Percentiles rank a stretch among this genome's conserved stretches.
These are phyloP conservation scores for Sugiyamaella boreocaroliniensis DNA, from an alignment of 805 yeast genomes.

Conservation along the genomic window DNA sequence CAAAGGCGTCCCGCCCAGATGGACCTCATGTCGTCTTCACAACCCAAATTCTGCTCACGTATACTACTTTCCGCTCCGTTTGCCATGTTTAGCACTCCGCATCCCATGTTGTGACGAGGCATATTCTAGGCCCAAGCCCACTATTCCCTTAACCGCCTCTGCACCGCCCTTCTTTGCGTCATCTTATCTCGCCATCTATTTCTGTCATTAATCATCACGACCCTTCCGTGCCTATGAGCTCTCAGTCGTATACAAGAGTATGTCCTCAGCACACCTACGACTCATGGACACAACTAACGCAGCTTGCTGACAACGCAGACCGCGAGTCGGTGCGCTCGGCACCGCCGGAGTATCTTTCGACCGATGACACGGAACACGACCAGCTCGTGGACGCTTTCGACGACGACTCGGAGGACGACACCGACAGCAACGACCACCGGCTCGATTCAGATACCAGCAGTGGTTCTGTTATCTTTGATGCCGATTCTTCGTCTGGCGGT, in stretches of 20 bases:
- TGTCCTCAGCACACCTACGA: background rate
- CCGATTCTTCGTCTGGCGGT: background rate
- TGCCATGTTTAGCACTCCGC: too few relatives aligned
- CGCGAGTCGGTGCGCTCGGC: background rate
- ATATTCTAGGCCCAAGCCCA: background rate
- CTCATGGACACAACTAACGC: background rate
- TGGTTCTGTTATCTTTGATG: background rate
- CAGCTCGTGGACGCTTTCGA: constrained; percentile 3
- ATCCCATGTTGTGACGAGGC: too few relatives aligned
- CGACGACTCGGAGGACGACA: constrained; percentile 1
- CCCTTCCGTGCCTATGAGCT: background rate
- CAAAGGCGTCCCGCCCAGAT: too few relatives aligned
- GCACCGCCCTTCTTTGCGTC: background rate
- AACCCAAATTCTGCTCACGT: too few relatives aligned
- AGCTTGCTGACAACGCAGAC: background rate
- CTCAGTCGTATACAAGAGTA: background rate
- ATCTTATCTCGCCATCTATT: background rate
- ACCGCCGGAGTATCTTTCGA: background rate
- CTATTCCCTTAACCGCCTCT: background rate
- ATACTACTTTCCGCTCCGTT: too few relatives aligned
- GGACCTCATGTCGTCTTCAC: too few relatives aligned
- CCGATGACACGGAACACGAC: background rate
- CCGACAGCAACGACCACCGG: constrained; percentile 3
- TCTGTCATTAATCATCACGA: background rate
- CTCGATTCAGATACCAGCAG: background rate